phyloP scores from a whole-genome alignment of 1,139 yeast genomes.

The Kodamaea fungicola region DNA sequence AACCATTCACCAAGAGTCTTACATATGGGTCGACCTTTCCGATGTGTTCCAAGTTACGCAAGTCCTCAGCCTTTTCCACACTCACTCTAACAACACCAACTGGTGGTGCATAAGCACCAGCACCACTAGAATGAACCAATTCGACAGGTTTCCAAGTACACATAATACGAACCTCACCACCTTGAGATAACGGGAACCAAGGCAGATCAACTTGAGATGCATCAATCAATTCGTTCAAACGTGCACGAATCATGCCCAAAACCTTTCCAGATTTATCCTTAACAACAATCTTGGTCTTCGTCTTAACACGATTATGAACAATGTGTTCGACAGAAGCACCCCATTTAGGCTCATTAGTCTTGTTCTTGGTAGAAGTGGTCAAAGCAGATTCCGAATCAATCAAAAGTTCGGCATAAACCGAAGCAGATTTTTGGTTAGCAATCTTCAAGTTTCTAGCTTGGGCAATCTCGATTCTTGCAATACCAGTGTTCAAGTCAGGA shows the following conservation, averaged over 20 bases:
- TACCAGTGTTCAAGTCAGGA: constrained; percentile 92
- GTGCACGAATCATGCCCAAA: constrained; percentile 59
- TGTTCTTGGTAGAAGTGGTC: constrained; percentile 57
- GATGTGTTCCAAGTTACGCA: constrained; percentile 79
- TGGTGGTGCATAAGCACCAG: constrained; percentile 85
- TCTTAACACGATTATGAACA: constrained; percentile 66
- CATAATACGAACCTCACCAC: constrained; percentile 70
- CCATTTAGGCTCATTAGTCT: constrained; percentile 68
- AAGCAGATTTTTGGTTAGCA: constrained; percentile 41
- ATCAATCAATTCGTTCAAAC: constrained; percentile 70
- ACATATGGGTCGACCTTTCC: constrained; percentile 94
- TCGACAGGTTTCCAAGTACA: constrained; percentile 88
- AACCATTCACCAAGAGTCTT: constrained; percentile 74
- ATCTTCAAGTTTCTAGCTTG: constrained; percentile 51
- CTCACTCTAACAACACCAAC: constrained; percentile 84
- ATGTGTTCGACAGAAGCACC: constrained; percentile 65
- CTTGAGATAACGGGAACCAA: constrained; percentile 66
- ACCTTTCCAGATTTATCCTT: constrained; percentile 58
- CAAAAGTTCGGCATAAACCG: constrained; percentile 70
- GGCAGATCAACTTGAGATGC: constrained; percentile 73
- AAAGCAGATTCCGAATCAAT: constrained; percentile 58
- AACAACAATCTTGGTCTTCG: constrained; percentile 63
- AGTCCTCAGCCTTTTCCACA: constrained; percentile 64
- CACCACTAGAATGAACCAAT: constrained; percentile 59
- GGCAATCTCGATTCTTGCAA: constrained; percentile 56